Conservation (phyloP, 2,329 filamentous ascomycete species). For the Verruconis gallopava region DNA sequence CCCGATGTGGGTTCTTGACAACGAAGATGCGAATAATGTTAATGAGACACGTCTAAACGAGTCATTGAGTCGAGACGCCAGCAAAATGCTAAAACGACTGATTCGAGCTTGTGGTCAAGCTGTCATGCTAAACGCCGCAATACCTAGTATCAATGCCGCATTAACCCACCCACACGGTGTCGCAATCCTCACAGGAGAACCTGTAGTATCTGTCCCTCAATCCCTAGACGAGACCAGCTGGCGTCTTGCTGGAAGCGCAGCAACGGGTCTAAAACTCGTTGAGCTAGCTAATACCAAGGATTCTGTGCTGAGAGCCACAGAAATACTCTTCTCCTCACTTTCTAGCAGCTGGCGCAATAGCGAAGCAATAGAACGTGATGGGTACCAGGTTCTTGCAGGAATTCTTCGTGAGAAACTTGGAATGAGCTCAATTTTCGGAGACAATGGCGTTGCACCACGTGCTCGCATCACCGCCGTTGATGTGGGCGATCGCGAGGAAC, state of each 20-base stretch:
- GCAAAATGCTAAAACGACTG: conserved; percentile 53
- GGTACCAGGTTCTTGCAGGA: conserved; percentile 76
- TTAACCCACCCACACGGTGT: conserved; percentile 70
- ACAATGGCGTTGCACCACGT: conserved; percentile 30
- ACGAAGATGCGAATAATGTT: conserved; percentile 59
- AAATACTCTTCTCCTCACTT: conserved; percentile 75
- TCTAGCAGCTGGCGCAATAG: conserved; percentile 93
- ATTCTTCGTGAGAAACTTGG: conserved; percentile 75
- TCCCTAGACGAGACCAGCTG: conserved; percentile 85
- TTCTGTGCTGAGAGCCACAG: conserved; percentile 61
- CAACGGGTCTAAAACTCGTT: conserved; percentile 71
- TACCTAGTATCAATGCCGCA: conserved; percentile 79
- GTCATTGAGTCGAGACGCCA: conserved; percentile 59
- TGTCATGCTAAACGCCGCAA: conserved; percentile 75
- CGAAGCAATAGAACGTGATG: conserved; percentile 93
- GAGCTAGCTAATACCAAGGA: conserved; percentile 61
- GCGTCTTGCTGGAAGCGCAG: conserved; percentile 83
- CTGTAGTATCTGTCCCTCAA: conserved; percentile 68
- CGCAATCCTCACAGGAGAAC: conserved; percentile 68
- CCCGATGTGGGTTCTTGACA: conserved; percentile 65
- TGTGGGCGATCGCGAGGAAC: conserved; percentile 34
- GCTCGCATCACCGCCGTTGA: conserved; percentile 21
- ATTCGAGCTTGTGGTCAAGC: conserved; percentile 62
- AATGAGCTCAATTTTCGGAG: conserved; percentile 29
- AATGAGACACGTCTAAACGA: conserved; percentile 65